These are phyloP conservation scores for Prunus mongolica DNA, from an alignment of 306 rosid species.

Conservation along the genomic window DNA sequence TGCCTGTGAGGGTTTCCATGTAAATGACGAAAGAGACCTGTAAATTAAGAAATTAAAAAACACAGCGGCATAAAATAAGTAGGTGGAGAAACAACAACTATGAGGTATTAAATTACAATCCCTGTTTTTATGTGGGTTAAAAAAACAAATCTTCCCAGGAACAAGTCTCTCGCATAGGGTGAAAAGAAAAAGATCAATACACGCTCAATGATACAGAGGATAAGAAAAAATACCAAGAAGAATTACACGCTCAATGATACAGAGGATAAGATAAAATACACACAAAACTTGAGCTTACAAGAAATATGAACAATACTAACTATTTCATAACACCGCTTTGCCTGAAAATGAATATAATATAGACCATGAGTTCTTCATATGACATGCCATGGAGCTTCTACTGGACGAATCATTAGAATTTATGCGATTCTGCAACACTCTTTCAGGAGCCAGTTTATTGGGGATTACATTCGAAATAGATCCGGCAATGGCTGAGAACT, in stretches of 20 bases:
- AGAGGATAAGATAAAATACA: background rate
- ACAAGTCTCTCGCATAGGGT: no score
- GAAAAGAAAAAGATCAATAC: background rate
- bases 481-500: constrained; percentile 26
- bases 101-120: no score
- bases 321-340: background rate
- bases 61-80: no score
- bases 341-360: background rate
- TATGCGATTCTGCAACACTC: background rate
- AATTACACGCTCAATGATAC: background rate
- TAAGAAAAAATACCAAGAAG: background rate
- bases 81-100: no score
- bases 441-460: background rate
- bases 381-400: background rate
- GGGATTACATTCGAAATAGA: constrained; percentile 30
- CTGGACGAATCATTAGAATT: background rate
- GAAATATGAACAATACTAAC: background rate
- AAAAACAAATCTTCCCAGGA: no score
- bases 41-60: no score
- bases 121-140: no score
- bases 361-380: background rate
- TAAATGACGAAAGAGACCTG: no score
- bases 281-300: background rate
- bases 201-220: background rate
- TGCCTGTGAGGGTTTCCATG: no score